Conservation (phyloP, 2,329 filamentous ascomycete genomes). For the Paracoccidioides brasiliensis region DNA sequence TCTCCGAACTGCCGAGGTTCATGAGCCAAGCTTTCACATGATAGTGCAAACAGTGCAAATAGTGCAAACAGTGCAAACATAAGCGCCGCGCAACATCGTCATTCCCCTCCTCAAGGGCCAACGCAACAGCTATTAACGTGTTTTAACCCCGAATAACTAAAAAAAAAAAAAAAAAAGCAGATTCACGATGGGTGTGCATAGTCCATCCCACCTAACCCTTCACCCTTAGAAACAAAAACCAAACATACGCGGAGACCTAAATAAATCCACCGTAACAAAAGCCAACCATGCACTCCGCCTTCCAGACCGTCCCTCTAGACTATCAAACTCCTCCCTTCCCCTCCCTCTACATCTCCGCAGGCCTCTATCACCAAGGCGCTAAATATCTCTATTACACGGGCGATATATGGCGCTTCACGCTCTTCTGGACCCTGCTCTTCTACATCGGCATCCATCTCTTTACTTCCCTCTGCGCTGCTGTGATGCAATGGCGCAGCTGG, state of each 20-base stretch:
- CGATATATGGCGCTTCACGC: constrained; percentile 79
- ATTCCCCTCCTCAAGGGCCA: neutral
- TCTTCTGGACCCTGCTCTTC: constrained; percentile 73
- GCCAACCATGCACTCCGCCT: constrained; percentile 3
- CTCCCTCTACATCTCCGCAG: constrained; percentile 63
- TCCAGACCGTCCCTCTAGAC: constrained; percentile 21
- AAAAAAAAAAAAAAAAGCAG: too few relatives aligned
- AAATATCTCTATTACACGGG: constrained; percentile 57
- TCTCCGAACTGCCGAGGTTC: constrained; percentile 4
- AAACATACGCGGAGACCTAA: too few relatives aligned
- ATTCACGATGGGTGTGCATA: too few relatives aligned
- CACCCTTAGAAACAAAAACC: too few relatives aligned
- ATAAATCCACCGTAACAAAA: too few relatives aligned
- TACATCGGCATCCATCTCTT: constrained; percentile 63
- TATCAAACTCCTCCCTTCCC: constrained; percentile 65
- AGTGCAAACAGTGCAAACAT: constrained; percentile 24
- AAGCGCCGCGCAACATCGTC: neutral
- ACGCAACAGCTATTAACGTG: too few relatives aligned
- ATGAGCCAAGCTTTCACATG: constrained; percentile 1
- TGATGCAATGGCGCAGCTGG: constrained; percentile 48
- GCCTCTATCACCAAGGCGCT: constrained; percentile 42
- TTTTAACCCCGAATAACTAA: too few relatives aligned
- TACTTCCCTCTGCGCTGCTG: constrained; percentile 57
- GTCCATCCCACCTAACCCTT: too few relatives aligned
- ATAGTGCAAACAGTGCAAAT: constrained; percentile 23